phyloP scores from a whole-genome alignment of 176 grass and related monocot genomes.

The Chloris gayana region DNA sequence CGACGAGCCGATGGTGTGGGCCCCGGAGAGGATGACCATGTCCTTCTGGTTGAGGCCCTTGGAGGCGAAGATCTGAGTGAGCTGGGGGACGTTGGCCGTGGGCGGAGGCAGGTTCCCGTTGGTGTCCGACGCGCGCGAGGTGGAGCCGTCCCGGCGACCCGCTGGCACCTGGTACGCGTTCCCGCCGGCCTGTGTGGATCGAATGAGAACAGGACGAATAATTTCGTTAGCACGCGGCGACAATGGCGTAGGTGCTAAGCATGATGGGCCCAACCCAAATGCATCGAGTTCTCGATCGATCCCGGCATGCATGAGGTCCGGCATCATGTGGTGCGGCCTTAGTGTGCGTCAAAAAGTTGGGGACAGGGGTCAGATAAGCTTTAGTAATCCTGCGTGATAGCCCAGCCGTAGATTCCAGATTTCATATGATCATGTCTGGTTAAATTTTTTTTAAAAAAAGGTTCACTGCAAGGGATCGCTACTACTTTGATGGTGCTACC shows the following conservation, averaged over 20 bases:
- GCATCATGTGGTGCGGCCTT: slow-evolving; percentile 33
- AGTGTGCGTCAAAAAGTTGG: slow-evolving; percentile 31
- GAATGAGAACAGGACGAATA: neutral
- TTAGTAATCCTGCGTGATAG: slow-evolving; percentile 24
- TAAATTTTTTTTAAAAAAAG: neutral
- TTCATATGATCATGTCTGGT: slow-evolving; percentile 41
- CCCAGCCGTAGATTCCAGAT: slow-evolving; percentile 30
- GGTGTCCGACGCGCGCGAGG: slow-evolving; percentile 58
- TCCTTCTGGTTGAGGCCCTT: slow-evolving; percentile 78
- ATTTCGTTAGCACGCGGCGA: slow-evolving; percentile 3
- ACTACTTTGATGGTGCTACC: neutral
- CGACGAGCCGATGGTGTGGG: slow-evolving; percentile 82
- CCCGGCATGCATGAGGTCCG: neutral
- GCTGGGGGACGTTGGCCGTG: slow-evolving; percentile 44
- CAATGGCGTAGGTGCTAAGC: slow-evolving; percentile 22
- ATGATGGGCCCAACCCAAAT: slow-evolving; percentile 9
- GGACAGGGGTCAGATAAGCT: slow-evolving; percentile 19
- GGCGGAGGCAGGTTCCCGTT: slow-evolving; percentile 69
- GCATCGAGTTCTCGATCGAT: slow-evolving; percentile 20
- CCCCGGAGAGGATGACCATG: slow-evolving; percentile 86
- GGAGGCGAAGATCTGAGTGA: slow-evolving; percentile 61
- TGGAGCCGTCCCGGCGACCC: slow-evolving; percentile 65
- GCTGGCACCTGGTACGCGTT: slow-evolving; percentile 70
- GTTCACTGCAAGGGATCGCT: neutral
- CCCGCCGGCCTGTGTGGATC: slow-evolving; percentile 63